Conservation (phyloP, 257 asterid species). For the Lantana camara region DNA sequence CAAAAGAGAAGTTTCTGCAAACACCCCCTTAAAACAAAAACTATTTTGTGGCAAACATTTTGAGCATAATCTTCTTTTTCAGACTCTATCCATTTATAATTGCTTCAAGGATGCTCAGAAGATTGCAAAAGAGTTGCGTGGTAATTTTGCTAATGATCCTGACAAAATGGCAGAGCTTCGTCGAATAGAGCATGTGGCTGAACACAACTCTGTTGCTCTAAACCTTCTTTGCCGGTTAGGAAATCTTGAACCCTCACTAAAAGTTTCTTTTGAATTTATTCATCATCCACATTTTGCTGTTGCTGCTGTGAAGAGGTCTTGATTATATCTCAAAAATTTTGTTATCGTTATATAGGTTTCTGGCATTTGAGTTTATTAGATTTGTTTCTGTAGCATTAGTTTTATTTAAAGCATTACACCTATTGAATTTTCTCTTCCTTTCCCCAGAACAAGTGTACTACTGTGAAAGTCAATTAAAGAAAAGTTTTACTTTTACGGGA, state of each 20-base stretch:
- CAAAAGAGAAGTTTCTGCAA: too few relatives aligned
- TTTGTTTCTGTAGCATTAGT: constrained; percentile 31
- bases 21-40: too few relatives aligned
- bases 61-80: constrained; percentile 29
- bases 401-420: constrained; percentile 8
- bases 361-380: constrained; percentile 14
- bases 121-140: constrained; percentile 72
- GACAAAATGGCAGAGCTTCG: constrained; percentile 73
- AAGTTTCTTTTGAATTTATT: constrained; percentile 71
- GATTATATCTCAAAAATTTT: constrained; percentile 47
- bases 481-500: not conserved
- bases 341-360: constrained; percentile 27
- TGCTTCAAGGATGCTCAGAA: constrained; percentile 91
- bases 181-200: constrained; percentile 86
- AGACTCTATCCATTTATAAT: constrained; percentile 56
- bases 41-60: not conserved
- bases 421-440: constrained; percentile 18
- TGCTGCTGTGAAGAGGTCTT: constrained; percentile 93
- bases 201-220: constrained; percentile 81
- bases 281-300: constrained; percentile 92
- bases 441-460: constrained; percentile 1
- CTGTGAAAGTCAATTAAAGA: constrained; percentile 17
- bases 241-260: constrained; percentile 75
- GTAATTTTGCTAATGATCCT: constrained; percentile 64
- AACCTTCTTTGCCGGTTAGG: constrained; percentile 79